Base-by-base conservation (phyloP, 148 eudicot genomes). In the Limonium bicolor region DNA sequence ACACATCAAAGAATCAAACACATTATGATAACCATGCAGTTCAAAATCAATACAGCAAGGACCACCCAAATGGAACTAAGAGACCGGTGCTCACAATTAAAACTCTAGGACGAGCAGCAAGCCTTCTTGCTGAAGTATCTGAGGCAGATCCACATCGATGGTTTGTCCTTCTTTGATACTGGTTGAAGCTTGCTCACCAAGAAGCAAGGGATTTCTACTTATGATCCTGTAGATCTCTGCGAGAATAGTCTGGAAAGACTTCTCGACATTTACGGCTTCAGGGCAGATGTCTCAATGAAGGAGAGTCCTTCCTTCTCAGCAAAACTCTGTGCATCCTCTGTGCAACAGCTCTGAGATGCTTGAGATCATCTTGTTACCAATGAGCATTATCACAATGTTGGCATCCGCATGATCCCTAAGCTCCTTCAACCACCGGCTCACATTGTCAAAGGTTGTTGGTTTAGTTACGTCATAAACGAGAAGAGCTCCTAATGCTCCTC, bases 141-240 rank as follows among this genome's bases (percentile, higher is more conserved):
- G 13, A 15, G 6, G 25, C 23, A 11, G 17, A 12, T 0, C 45
- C 19, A 41, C 23, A 1, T 41, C 45, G 23, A 41, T 41, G 4
- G 45, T 41, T 27, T 41, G 45, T 8, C 45, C 45, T 41, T 41
- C 45, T 41, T 21, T 41, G 45, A 41, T 41, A 4, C 27, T 41
- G 11, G 45, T 17, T 10, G 45, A 27, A 11, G 45, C 45, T 41
- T 41, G 45, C 13, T 41, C 26, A 41, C 23, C 23, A n/a, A n/a
- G n/a, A n/a, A n/a, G 48, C 48, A 3, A 43, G 31, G 1, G 48
- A 28, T 20, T 43, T 43, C 48, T 43, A 15, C 31, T 43, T 13
- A 43, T 12, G 31, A 43, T 43, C 11, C 27, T 28, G 20, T 43
- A 43, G 48, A 43, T 41, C 7, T 41, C 46, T 3, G n/a, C 22